Conservation (phyloP, 768 basidiomycete genomes). For the Leccinum pellstonianum region DNA sequence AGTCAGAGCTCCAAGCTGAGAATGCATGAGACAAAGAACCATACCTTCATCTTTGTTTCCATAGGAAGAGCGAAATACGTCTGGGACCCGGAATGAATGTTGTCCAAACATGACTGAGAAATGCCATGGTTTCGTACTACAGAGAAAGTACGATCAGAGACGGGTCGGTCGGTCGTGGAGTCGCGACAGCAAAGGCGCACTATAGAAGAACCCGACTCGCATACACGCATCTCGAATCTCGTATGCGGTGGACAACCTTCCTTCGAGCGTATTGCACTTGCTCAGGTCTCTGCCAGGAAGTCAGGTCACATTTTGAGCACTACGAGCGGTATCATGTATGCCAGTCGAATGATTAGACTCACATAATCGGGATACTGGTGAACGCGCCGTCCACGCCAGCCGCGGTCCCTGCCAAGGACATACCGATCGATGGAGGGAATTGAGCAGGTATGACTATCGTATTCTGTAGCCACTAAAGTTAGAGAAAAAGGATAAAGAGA, state of each 20-base stretch:
- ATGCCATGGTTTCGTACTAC: constrained; percentile 79
- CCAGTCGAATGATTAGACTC: constrained; percentile 4
- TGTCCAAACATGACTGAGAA: constrained; percentile 46
- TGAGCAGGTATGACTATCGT: background rate
- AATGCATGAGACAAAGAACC: constrained; percentile 3
- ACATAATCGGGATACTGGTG: constrained; percentile 29
- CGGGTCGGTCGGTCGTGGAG: background rate
- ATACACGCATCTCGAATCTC: constrained; percentile 74
- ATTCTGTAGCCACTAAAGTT: too few relatives aligned
- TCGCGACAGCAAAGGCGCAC: constrained; percentile 33
- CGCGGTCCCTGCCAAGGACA: constrained; percentile 26
- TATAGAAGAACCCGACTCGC: constrained; percentile 83
- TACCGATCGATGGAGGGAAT: background rate
- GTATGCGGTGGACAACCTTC: constrained; percentile 47
- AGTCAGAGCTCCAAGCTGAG: background rate
- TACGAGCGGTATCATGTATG: background rate
- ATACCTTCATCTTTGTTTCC: constrained; percentile 65
- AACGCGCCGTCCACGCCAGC: constrained; percentile 19
- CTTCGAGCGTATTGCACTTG: constrained; percentile 20
- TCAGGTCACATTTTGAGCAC: background rate
- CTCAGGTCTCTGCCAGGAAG: constrained; percentile 19
- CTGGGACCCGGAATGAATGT: constrained; percentile 46
- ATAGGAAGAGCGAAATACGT: constrained; percentile 66
- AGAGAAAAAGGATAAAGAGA: too few relatives aligned
- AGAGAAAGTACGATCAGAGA: background rate